phyloP scores from a whole-genome alignment of 2,329 filamentous ascomycete species.

The Cladobotryum mycophilum region DNA sequence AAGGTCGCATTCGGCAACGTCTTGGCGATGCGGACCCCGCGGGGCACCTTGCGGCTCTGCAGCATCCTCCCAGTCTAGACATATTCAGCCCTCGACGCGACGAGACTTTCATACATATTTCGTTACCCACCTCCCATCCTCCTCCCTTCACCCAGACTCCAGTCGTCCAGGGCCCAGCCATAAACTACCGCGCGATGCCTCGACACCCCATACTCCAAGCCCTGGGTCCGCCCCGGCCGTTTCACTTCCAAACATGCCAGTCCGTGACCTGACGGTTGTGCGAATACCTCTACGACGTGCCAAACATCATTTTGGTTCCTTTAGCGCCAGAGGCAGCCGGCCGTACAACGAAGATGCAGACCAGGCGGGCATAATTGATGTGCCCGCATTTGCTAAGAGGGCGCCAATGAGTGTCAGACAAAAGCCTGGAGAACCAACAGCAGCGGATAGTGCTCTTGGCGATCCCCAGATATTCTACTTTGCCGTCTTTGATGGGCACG shows the following conservation, averaged over 20 bases:
- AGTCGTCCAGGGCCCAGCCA: slow-evolving; percentile 64
- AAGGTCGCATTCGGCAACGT: background rate
- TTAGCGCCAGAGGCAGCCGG: slow-evolving; percentile 71
- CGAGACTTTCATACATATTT: slow-evolving; percentile 90
- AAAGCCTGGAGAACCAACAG: slow-evolving; percentile 54
- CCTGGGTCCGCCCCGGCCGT: slow-evolving; percentile 50
- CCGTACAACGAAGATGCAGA: slow-evolving; percentile 91
- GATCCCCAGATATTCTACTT: slow-evolving; percentile 98
- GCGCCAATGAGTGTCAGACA: slow-evolving; percentile 59
- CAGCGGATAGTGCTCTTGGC: slow-evolving; percentile 70
- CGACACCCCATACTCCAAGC: slow-evolving; percentile 63
- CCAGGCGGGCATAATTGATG: slow-evolving; percentile 87
- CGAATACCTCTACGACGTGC: slow-evolving; percentile 88
- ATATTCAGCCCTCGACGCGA: slow-evolving; percentile 18
- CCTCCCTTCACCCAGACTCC: slow-evolving; percentile 85
- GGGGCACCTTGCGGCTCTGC: slow-evolving; percentile 3
- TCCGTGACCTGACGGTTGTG: slow-evolving; percentile 82
- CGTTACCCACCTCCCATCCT: slow-evolving; percentile 89
- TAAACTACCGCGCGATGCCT: slow-evolving; percentile 79
- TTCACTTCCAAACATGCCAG: slow-evolving; percentile 53
- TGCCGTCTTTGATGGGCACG: slow-evolving; percentile 92
- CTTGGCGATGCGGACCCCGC: slow-evolving; percentile 9
- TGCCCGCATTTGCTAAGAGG: slow-evolving; percentile 86
- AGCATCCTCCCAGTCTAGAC: slow-evolving; percentile 2
- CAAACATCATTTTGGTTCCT: slow-evolving; percentile 90